A percentile compares a stretch with the other conserved stretches of the same genome.
Evolutionary conservation across 129 eudicot species (phyloP).

Genomic region (Cynara cardunculus): DNA sequence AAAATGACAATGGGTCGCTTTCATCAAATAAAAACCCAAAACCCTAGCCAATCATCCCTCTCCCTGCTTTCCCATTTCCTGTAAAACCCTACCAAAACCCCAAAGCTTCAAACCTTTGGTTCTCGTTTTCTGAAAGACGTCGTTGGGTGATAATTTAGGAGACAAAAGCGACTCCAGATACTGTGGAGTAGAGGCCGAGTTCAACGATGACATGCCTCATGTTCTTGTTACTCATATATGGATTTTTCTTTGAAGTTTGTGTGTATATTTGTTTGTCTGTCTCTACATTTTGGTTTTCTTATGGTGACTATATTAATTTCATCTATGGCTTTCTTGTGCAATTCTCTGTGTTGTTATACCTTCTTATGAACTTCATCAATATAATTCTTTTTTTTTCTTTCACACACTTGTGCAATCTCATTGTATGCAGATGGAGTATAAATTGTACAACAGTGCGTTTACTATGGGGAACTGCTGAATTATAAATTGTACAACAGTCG

Average conservation of each 20-base stretch:
- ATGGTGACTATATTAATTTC: neutral
- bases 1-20: neutral
- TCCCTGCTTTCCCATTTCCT: neutral
- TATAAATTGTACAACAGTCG: no score
- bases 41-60: conserved; percentile 23
- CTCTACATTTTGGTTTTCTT: conserved; percentile 9
- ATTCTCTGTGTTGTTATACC: neutral
- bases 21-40: conserved; percentile 14
- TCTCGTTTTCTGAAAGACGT: conserved; percentile 45
- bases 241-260: neutral
- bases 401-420: neutral
- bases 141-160: conserved; percentile 72
- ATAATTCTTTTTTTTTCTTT: no score
- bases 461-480: no score
- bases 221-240: conserved; percentile 28
- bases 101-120: neutral
- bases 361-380: no score
- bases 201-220: conserved; percentile 85
- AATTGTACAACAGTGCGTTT: no score
- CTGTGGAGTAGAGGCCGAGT: conserved; percentile 89
- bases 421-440: neutral
- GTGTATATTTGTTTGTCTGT: neutral
- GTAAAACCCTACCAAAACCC: conserved; percentile 48
- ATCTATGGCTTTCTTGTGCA: neutral
- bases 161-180: conserved; percentile 85